A percentile compares a stretch with the other conserved stretches of the same genome.
These are phyloP conservation scores for Penicillium sp. DNA, from an alignment of 2,329 filamentous ascomycete genomes.

Conservation along the genomic window DNA sequence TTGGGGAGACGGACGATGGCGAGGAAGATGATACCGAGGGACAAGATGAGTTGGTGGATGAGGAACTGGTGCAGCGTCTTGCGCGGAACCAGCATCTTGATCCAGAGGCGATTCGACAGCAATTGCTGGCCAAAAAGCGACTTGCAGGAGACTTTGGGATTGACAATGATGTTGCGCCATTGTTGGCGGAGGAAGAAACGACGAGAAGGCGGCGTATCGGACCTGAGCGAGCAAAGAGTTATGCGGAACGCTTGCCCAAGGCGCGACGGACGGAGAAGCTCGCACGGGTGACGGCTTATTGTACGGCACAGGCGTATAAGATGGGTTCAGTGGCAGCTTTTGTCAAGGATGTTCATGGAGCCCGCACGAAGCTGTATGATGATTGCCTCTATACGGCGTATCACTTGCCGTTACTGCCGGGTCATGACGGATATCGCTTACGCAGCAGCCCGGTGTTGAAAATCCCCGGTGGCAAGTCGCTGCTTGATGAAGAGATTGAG, in stretches of 20 bases:
- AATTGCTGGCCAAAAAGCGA: slow-evolving; percentile 27
- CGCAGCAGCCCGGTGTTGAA: slow-evolving; percentile 87
- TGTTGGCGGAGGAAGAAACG: slow-evolving; percentile 54
- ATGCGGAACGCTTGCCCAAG: slow-evolving; percentile 89
- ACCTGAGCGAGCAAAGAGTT: slow-evolving; percentile 68
- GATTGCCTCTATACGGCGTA: slow-evolving; percentile 96
- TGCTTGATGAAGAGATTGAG: slow-evolving; percentile 93
- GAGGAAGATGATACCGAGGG: slow-evolving; percentile 20
- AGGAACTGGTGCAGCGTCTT: slow-evolving; percentile 31
- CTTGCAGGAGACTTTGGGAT: slow-evolving; percentile 51
- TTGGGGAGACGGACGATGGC: slow-evolving; percentile 39
- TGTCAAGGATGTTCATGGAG: slow-evolving; percentile 77
- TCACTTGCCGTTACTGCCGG: slow-evolving; percentile 80
- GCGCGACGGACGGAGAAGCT: slow-evolving; percentile 79
- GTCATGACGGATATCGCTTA: slow-evolving; percentile 78
- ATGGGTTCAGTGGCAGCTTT: slow-evolving; percentile 84
- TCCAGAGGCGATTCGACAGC: slow-evolving; percentile 29
- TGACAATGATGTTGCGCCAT: slow-evolving; percentile 47
- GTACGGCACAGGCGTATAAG: slow-evolving; percentile 89
- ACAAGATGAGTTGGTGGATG: slow-evolving; percentile 25
- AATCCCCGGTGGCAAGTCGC: slow-evolving; percentile 84
- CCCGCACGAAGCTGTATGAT: slow-evolving; percentile 93
- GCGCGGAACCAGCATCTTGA: slow-evolving; percentile 30
- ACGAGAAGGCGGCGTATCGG: slow-evolving; percentile 49
- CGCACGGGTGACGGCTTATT: slow-evolving; percentile 88